A percentile compares a stretch with the other conserved stretches of the same genome.
These are phyloP conservation scores for Fagopyrum homotropicum DNA, from an alignment of 148 eudicot genomes.

Conservation along the genomic window DNA sequence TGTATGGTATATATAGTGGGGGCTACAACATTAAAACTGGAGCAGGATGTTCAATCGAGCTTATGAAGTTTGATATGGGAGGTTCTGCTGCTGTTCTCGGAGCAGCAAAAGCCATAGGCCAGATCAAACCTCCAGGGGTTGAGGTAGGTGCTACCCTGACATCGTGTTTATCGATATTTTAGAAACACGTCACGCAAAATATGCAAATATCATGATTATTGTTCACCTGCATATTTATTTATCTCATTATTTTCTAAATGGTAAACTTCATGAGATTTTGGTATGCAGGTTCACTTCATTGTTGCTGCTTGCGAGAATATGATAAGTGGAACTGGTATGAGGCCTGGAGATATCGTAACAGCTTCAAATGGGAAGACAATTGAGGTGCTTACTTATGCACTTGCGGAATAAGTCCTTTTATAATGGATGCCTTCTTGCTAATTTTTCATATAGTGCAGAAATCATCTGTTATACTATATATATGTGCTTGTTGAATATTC, in stretches of 20 bases:
- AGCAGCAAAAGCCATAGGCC: constrained; percentile 98
- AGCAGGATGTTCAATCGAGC: constrained; percentile 83
- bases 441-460: background rate
- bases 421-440: background rate
- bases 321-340: constrained; percentile 99
- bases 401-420: background rate
- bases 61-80: constrained; percentile 98
- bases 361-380: constrained; percentile 99
- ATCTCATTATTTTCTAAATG: too few relatives aligned
- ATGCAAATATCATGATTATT: background rate
- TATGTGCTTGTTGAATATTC: background rate
- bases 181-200: background rate
- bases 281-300: constrained; percentile 84
- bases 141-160: constrained; percentile 41
- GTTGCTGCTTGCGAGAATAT: constrained; percentile 99
- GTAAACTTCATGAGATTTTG: background rate
- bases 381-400: constrained; percentile 44
- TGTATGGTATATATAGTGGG: constrained; percentile 48
- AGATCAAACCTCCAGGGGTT: constrained; percentile 94
- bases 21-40: constrained; percentile 99
- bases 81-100: constrained; percentile 98
- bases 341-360: constrained; percentile 94
- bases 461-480: background rate
- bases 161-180: background rate
- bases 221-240: background rate